A percentile compares a stretch with the other conserved stretches of the same genome.
Conservation (phyloP, 106 monocot species). For the Narthecium ossifragum region DNA sequence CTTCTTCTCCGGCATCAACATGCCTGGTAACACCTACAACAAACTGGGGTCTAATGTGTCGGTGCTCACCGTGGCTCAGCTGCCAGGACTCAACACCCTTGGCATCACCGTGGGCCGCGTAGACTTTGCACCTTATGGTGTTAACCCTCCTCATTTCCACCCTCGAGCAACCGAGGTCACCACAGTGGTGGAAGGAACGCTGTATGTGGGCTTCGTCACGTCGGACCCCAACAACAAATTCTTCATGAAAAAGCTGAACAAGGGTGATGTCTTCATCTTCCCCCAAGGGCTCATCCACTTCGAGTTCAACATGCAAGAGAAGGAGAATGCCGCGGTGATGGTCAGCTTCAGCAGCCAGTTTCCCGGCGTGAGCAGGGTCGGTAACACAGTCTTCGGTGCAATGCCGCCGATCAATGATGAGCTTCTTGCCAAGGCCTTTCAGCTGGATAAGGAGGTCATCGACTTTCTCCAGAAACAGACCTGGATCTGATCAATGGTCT, state of each 20-base stretch:
- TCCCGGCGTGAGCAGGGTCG: constrained; percentile 39
- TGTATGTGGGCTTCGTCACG: constrained; percentile 12
- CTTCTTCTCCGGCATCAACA: constrained; percentile 19
- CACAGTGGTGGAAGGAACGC: constrained; percentile 7
- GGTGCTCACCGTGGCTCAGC: neutral
- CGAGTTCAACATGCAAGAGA: constrained; percentile 13
- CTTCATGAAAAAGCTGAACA: constrained; percentile 3
- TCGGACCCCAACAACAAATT: constrained; percentile 13
- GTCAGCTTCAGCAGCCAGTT: constrained; percentile 28
- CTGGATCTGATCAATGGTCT: too few relatives aligned
- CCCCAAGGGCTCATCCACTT: constrained; percentile 11
- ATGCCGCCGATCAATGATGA: constrained; percentile 27
- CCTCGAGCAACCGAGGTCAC: constrained; percentile 10
- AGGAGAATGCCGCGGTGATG: constrained; percentile 10
- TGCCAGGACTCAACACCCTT: constrained; percentile 30
- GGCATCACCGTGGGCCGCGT: constrained; percentile 24
- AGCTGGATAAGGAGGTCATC: too few relatives aligned
- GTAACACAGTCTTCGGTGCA: constrained; percentile 37
- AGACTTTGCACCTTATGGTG: neutral
- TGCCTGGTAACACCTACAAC: constrained; percentile 16
- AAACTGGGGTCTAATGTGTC: constrained; percentile 19
- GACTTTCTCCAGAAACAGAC: too few relatives aligned
- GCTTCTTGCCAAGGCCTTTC: constrained; percentile 41
- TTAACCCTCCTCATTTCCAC: constrained; percentile 14
- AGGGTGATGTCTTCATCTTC: too few relatives aligned